Conservation (phyloP, 768 basidiomycete genomes). For the Gymnopilus junonius region DNA sequence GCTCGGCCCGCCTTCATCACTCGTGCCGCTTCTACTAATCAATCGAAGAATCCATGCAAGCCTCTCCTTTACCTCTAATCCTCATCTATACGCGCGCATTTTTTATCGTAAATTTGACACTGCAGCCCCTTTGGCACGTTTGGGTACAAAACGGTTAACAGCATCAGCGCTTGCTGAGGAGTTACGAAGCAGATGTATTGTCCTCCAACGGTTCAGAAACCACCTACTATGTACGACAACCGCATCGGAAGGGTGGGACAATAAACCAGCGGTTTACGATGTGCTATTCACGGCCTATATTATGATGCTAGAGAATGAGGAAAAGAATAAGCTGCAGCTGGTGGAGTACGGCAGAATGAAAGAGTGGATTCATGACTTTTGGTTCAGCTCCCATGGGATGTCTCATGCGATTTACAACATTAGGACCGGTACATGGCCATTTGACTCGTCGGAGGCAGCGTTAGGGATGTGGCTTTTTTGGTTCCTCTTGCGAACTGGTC, state of each 20-base stretch:
- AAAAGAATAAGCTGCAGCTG: slow-evolving; percentile 72
- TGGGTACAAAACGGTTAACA: slow-evolving; percentile 44
- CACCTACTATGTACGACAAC: slow-evolving; percentile 41
- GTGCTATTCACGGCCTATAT: slow-evolving; percentile 71
- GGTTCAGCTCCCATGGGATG: slow-evolving; percentile 64
- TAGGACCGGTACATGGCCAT: slow-evolving; percentile 57
- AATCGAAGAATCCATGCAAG: slow-evolving; percentile 51
- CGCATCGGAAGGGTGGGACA: slow-evolving; percentile 22
- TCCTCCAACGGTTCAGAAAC: slow-evolving; percentile 59
- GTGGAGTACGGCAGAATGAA: slow-evolving; percentile 68
- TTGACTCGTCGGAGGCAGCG: slow-evolving; percentile 52
- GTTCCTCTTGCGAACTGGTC: slow-evolving; percentile 69
- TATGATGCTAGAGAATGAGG: slow-evolving; percentile 84
- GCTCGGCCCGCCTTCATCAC: slow-evolving; percentile 63
- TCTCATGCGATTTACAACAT: slow-evolving; percentile 51
- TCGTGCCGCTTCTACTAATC: slow-evolving; percentile 59
- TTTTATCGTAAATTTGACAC: slow-evolving; percentile 73
- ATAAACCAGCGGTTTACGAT: slow-evolving; percentile 37
- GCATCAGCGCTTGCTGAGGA: slow-evolving; percentile 60
- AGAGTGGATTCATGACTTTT: slow-evolving; percentile 67
- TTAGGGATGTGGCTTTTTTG: slow-evolving; percentile 83
- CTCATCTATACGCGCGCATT: slow-evolving; percentile 74
- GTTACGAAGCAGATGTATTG: slow-evolving; percentile 61
- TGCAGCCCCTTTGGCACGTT: slow-evolving; percentile 49
- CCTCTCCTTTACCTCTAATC: slow-evolving; percentile 58